phyloP scores from a whole-genome alignment of 1,284 basidiomycete species.

The Cutaneotrichosporon daszewskae region DNA sequence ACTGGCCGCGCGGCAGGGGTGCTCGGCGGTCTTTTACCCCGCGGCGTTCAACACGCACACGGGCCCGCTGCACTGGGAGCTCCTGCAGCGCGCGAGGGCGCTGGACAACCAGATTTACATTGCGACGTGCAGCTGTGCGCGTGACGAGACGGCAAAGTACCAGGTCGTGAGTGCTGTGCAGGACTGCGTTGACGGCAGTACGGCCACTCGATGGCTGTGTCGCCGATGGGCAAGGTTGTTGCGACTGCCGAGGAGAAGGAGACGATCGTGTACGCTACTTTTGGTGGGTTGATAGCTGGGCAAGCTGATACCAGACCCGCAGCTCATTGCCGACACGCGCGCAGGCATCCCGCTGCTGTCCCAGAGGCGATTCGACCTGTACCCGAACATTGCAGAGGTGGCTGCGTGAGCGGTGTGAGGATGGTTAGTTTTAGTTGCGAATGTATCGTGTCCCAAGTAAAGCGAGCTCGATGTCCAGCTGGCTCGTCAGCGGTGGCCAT shows the following conservation, averaged over 20 bases:
- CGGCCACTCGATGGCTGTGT: conserved; percentile 77
- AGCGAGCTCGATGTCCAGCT: too few species aligned
- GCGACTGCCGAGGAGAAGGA: conserved; percentile 67
- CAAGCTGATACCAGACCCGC: conserved; percentile 55
- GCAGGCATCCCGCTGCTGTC: conserved; percentile 71
- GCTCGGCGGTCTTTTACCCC: conserved; percentile 77
- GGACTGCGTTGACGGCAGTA: conserved; percentile 53
- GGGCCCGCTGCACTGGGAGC: conserved; percentile 86
- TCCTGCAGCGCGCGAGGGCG: conserved; percentile 72
- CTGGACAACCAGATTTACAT: conserved; percentile 88
- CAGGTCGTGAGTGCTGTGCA: conserved; percentile 55
- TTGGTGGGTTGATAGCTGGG: conserved; percentile 55
- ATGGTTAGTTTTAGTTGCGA: too few species aligned
- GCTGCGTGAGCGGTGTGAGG: too few species aligned
- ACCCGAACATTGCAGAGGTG: conserved; percentile 10
- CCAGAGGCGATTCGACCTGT: conserved; percentile 53
- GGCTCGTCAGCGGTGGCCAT: too few species aligned
- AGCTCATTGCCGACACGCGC: conserved; percentile 59
- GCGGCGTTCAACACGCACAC: conserved; percentile 84
- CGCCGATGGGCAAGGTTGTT: conserved; percentile 73
- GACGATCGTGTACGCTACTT: conserved; percentile 64
- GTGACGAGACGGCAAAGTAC: conserved; percentile 59
- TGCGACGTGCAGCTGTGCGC: conserved; percentile 83
- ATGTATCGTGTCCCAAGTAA: too few species aligned
- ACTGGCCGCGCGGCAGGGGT: conserved; percentile 75